Base-by-base conservation (phyloP, 1,284 basidiomycete species). In the Apiotrichum porosum region DNA sequence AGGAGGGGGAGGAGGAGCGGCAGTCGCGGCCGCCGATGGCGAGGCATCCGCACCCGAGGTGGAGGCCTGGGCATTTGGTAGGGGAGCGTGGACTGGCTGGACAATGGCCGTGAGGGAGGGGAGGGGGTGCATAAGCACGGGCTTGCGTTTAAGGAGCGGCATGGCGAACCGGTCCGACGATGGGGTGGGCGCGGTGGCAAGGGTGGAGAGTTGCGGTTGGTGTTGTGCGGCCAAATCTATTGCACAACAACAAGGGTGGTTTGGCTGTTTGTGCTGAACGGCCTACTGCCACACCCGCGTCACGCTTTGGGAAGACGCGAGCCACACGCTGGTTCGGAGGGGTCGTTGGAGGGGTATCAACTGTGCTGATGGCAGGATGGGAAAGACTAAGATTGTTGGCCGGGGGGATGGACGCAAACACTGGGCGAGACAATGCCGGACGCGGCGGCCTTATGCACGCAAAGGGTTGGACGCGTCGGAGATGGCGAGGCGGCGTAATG, bases 111-210 rank as follows among this genome's bases (percentile, higher is more conserved):
- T 52, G 33, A 71, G 54, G 18, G 64, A 62, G 8, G 70, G 70
- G 19, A 71, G 62, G 14, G 68, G 70, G 61, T 82, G 85, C 78
- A 88, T 84, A 63, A 90, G 80, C 62, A 92, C 88, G 75, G 86
- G 83, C 75, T 92, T 92, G 75, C 88, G 84, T 63, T 89, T 84
- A 75, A 88, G 87, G 67, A 87, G 86, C 60, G 88, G 88, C 88
- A 92, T 92, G 58, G 48, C 57, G 54, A 41, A 19, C n/a, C 49
- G 26, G n/a, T 30, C 42, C n/a, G 36, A 26, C 9, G 26, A 19
- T 26, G 12, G n/a, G 30, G 32, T 26, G 30, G n/a, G n/a, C n/a
- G n/a, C n/a, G n/a, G 42, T 33, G 26, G 41, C 26, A 28, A 24
- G 28, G 2, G 28, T 19, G 15, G 18, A 32, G 23, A n/a, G 37